Conservation (phyloP, 2,329 filamentous ascomycete species). For the Ceratocystis colombiana region DNA sequence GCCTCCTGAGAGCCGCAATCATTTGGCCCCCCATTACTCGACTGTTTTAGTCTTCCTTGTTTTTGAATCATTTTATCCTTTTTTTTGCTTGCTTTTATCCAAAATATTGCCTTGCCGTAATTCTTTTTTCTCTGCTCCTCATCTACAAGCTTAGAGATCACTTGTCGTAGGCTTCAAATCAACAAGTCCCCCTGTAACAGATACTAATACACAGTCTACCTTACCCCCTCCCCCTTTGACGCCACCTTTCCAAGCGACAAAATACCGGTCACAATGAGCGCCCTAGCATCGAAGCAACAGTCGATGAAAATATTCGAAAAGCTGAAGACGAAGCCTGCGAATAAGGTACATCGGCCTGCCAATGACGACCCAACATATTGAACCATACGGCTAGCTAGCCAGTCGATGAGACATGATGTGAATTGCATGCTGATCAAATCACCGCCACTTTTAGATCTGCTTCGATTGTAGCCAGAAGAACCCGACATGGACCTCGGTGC, state of each 20-base stretch:
- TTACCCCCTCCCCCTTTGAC: conserved; percentile 5
- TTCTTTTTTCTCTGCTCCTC: conserved; percentile 18
- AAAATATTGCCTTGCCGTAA: conserved; percentile 10
- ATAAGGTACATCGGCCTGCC: conserved; percentile 57
- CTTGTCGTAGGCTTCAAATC: neutral
- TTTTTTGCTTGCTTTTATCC: conserved; percentile 13
- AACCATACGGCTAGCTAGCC: conserved; percentile 10
- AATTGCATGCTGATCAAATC: conserved; percentile 23
- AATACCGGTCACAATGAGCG: conserved; percentile 40
- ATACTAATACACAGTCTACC: conserved; percentile 11
- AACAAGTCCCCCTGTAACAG: conserved; percentile 12
- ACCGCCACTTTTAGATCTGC: conserved; percentile 57
- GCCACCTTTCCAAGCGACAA: conserved; percentile 14
- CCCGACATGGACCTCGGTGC: conserved; percentile 95
- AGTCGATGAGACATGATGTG: neutral
- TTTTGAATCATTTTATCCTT: conserved; percentile 8
- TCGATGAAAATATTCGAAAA: conserved; percentile 98
- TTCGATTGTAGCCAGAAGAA: conserved; percentile 98
- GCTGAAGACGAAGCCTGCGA: conserved; percentile 84
- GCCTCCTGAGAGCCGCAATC: conserved; percentile 33
- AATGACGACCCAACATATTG: neutral
- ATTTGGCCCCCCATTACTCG: conserved; percentile 1
- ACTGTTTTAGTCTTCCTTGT: neutral
- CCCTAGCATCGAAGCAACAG: conserved; percentile 77
- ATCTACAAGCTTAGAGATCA: neutral